These are phyloP conservation scores for Phytophthora citrophthora DNA, from an alignment of 352 stramenopile genomes.

Conservation along the genomic window DNA sequence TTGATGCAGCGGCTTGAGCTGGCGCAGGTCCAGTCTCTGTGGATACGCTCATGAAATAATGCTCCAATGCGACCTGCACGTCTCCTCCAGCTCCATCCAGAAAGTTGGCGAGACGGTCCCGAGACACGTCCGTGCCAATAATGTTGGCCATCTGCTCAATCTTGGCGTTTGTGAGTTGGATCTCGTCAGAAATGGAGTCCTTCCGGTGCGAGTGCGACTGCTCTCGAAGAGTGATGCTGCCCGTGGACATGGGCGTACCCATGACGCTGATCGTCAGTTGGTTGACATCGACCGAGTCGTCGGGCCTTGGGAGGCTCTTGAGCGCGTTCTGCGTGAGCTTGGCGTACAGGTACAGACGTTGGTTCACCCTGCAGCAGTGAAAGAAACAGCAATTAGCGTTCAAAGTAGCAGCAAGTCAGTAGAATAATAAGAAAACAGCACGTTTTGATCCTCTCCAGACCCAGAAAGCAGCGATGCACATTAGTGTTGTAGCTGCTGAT, in stretches of 20 bases:
- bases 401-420: constrained; percentile 2
- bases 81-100: constrained; percentile 82
- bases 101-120: constrained; percentile 73
- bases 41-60: constrained; percentile 90
- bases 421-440: constrained; percentile 24
- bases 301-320: constrained; percentile 61
- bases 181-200: constrained; percentile 72
- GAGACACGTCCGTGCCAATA: constrained; percentile 75
- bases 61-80: constrained; percentile 86
- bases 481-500: constrained; percentile 88
- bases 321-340: constrained; percentile 83
- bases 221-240: constrained; percentile 26
- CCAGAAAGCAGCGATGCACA: constrained; percentile 84
- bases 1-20: constrained; percentile 5
- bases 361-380: constrained; percentile 44
- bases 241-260: constrained; percentile 44
- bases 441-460: constrained; percentile 81
- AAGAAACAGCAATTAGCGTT: constrained; percentile 9
- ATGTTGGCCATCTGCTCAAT: constrained; percentile 89
- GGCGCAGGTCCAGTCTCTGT: constrained; percentile 26
- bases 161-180: constrained; percentile 71
- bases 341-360: constrained; percentile 82
- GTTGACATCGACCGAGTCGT: constrained; percentile 64
- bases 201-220: constrained; percentile 39
- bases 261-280: constrained; percentile 75